Percentiles rank a stretch among this genome's conserved stretches.
phyloP scores from a whole-genome alignment of 345 rosid species.

The Carallia pectinifolia region DNA sequence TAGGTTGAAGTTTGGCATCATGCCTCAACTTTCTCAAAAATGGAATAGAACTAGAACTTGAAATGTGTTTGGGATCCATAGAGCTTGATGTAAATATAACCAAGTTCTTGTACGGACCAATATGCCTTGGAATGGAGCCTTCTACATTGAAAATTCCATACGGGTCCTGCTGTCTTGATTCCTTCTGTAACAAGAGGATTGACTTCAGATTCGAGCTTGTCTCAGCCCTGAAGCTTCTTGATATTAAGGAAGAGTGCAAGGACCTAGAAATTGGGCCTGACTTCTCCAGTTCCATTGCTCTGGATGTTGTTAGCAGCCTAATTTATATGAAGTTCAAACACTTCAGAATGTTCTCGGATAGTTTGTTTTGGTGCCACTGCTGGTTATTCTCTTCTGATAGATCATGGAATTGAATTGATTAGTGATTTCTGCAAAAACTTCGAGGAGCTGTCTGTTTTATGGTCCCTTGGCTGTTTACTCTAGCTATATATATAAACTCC shows the following conservation, averaged over 20 bases:
- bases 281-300: conserved; percentile 81
- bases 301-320: conserved; percentile 78
- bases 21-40: conserved; percentile 76
- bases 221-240: conserved; percentile 81
- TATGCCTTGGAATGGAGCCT: conserved; percentile 77
- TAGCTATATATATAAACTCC: not conserved
- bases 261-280: conserved; percentile 75
- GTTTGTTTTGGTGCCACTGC: conserved; percentile 79
- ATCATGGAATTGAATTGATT: conserved; percentile 28
- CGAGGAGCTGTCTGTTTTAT: conserved; percentile 37
- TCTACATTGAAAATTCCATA: conserved; percentile 75
- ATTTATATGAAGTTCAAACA: conserved; percentile 75
- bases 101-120: conserved; percentile 90
- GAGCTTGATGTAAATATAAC: conserved; percentile 74
- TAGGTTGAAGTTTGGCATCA: conserved; percentile 5
- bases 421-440: conserved; percentile 45
- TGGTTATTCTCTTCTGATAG: conserved; percentile 52
- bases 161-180: conserved; percentile 88
- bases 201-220: conserved; percentile 47
- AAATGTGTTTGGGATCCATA: conserved; percentile 83
- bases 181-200: conserved; percentile 41
- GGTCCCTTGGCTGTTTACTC: conserved; percentile 51
- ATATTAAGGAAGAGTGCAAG: conserved; percentile 44
- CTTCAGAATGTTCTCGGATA: conserved; percentile 79
- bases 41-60: conserved; percentile 72